These are phyloP conservation scores for Sclerotinia nivalis DNA, from an alignment of 2,329 filamentous ascomycete species.

Conservation along the genomic window DNA sequence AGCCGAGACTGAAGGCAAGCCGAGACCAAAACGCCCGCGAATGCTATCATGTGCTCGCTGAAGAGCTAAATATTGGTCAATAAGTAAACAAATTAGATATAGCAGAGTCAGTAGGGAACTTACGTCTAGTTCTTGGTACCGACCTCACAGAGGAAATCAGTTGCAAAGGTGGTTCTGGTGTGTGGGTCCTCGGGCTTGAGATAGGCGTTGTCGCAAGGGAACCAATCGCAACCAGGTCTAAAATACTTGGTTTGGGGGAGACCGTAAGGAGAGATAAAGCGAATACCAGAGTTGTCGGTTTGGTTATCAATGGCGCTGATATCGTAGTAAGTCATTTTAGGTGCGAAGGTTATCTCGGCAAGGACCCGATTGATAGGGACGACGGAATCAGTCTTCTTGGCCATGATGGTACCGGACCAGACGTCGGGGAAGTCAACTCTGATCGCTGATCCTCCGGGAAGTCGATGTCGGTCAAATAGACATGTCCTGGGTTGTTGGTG, in stretches of 20 bases:
- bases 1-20: background rate
- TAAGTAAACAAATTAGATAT: background rate
- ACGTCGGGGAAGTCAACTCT: background rate
- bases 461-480: background rate
- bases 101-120: background rate
- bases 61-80: background rate
- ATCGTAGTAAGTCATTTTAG: background rate
- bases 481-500: background rate
- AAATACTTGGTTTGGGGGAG: background rate
- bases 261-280: background rate
- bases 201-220: background rate
- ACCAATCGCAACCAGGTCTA: background rate
- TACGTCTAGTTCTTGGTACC: background rate
- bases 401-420: constrained; percentile 7
- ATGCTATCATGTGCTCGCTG: background rate
- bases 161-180: background rate
- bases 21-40: background rate
- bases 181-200: accelerated
- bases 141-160: background rate
- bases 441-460: too few species aligned
- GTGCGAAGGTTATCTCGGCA: background rate
- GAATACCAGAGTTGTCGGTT: constrained; percentile 13
- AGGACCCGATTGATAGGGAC: background rate
- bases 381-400: background rate
- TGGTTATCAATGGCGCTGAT: constrained; percentile 9